These are phyloP conservation scores for Pontederia paniculata DNA, from an alignment of 176 grass and related monocot species.

Conservation along the genomic window DNA sequence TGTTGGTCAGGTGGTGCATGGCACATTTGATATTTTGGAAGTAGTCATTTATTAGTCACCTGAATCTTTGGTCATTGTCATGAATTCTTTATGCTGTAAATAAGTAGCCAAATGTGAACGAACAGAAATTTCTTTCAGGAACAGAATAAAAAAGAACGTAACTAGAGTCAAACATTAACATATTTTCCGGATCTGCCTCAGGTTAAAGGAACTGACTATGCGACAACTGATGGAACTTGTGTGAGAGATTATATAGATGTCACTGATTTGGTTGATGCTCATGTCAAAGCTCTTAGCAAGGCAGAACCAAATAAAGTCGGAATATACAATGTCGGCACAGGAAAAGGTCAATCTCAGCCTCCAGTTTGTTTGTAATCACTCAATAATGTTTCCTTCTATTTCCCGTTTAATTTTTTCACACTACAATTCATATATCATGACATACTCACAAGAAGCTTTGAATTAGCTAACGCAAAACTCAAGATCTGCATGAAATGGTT, in stretches of 20 bases:
- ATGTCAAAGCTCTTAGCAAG: constrained; percentile 87
- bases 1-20: neutral
- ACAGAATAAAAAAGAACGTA: neutral
- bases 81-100: too few relatives aligned
- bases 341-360: constrained; percentile 47
- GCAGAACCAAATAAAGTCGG: constrained; percentile 60
- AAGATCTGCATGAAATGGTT: neutral
- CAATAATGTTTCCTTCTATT: neutral
- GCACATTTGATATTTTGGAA: neutral
- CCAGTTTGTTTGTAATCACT: neutral
- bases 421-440: too few relatives aligned
- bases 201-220: constrained; percentile 89
- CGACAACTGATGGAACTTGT: constrained; percentile 74
- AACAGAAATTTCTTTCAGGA: neutral
- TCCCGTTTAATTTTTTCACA: too few relatives aligned
- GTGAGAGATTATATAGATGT: constrained; percentile 92
- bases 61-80: neutral
- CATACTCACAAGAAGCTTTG: neutral
- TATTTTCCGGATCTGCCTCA: constrained; percentile 9
- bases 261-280: constrained; percentile 81
- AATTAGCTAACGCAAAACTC: neutral
- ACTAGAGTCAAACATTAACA: neutral
- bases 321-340: constrained; percentile 95
- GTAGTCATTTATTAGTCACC: neutral
- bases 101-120: too few relatives aligned